A percentile compares a stretch with the other conserved stretches of the same genome.
Conservation (phyloP, 345 rosid species). For the Heritiera littoralis region DNA sequence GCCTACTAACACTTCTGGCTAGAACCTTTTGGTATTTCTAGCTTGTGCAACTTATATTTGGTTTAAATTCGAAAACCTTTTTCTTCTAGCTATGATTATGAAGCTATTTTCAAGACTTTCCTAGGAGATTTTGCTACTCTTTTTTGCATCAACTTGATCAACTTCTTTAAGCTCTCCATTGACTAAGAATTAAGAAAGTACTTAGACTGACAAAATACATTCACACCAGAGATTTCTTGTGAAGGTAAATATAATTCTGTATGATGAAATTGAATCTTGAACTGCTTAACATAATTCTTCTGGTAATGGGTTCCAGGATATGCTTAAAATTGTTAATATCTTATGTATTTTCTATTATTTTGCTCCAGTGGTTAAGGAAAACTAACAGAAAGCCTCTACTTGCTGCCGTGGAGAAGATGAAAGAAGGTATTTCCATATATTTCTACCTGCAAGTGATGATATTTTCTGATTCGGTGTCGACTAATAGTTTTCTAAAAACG, state of each 20-base stretch:
- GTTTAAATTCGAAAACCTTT: background rate
- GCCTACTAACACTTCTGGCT: background rate
- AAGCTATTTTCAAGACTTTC: background rate
- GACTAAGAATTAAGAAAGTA: background rate
- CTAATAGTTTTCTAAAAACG: background rate
- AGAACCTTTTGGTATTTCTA: background rate
- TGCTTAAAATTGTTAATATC: background rate
- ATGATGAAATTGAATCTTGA: background rate
- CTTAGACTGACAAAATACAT: background rate
- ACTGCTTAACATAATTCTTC: background rate
- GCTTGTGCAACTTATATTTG: background rate
- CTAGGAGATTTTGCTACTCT: background rate
- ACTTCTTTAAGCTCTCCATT: background rate
- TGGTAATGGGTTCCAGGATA: background rate
- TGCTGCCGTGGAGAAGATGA: slow-evolving; percentile 93
- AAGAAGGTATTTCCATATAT: slow-evolving; percentile 59
- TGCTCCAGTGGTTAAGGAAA: slow-evolving; percentile 73
- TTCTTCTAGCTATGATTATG: background rate
- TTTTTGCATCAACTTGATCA: background rate
- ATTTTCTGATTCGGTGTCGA: slow-evolving; percentile 6
- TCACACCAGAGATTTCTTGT: background rate
- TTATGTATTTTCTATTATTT: slow-evolving; percentile 20
- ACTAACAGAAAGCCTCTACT: slow-evolving; percentile 67
- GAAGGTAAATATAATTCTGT: background rate
- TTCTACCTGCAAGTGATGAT: background rate